These are phyloP conservation scores for Cladophialophora bantiana DNA, from an alignment of 2,329 filamentous ascomycete species.

Conservation along the genomic window DNA sequence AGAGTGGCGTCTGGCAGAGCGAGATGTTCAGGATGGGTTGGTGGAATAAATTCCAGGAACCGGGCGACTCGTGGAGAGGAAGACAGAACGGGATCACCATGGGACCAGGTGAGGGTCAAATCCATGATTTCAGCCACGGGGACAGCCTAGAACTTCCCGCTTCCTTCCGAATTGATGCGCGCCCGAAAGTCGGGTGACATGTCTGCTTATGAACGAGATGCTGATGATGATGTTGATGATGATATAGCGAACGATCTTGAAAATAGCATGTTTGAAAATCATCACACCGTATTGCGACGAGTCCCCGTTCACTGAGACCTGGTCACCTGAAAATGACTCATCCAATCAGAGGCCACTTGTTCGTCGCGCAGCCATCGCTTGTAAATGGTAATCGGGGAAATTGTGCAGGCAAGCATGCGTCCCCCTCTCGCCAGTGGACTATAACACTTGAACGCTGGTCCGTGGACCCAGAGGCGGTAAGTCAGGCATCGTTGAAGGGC, in stretches of 20 bases:
- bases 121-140: not conserved
- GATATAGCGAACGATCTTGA: not conserved
- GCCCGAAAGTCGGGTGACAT: conserved; percentile 2
- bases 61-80: conserved; percentile 20
- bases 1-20: conserved; percentile 32
- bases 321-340: not conserved
- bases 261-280: not conserved
- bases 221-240: not conserved
- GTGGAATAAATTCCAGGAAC: conserved; percentile 33
- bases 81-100: not conserved
- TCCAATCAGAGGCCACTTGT: not conserved
- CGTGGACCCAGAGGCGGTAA: not conserved
- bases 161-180: conserved; percentile 27
- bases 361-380: not conserved
- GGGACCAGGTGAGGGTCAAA: not conserved
- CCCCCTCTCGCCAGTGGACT: not conserved
- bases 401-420: not conserved
- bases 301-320: not conserved
- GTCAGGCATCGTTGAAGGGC: not conserved
- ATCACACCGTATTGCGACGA: not conserved
- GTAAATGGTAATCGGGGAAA: not conserved
- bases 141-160: not conserved
- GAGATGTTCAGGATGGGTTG: conserved; percentile 37
- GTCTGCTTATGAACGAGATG: not conserved
- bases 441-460: not conserved